Base-by-base conservation (phyloP, 371 early-diverging fungal genomes). In the Syncephalis fuscata region DNA sequence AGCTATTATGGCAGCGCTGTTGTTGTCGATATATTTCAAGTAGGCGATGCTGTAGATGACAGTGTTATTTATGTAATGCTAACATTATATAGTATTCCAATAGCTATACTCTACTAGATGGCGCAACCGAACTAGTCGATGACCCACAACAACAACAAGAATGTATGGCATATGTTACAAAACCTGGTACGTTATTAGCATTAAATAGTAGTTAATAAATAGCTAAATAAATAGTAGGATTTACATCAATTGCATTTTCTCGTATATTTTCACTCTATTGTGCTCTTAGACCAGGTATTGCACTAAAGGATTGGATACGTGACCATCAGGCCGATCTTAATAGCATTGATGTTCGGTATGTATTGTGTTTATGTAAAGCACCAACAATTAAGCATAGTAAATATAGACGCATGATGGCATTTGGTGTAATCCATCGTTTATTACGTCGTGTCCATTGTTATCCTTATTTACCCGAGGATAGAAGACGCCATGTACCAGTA, bases 11-110 rank as follows among this genome's bases (percentile, higher is more conserved):
- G 85, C 0, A 82, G 84, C 50, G 74, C 87, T 24, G 76, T 78
- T 42, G 61, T 88, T 63, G 76, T 82, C 15, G 88, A 90, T 50
- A 76, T 88, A n/a, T 88, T 88, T 60, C 86, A 88, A 61, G 69
- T 69, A 45, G 46, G 17, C 11, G 11, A 11, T 32, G 4, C 32
- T 7, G 4, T 32, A 32, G 7, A 7, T 39, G 23, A 41, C 11
- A 32, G 26, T n/a, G n/a, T n/a, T n/a, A n/a, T n/a, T n/a, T n/a
- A n/a, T n/a, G n/a, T 44, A 25, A 37, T 26, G 9, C n/a, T 45
- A 17, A 45, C 16, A 22, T 44, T 36, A 16, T 5, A 23, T 48
- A 71, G 68, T 89, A 82, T 61, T 76, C 80, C 24, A 89, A 89
- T 53, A 67, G 84, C 0, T 89, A 89, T 54, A 75, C 80, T 3